Base-by-base conservation (phyloP, 2,329 filamentous ascomycete genomes). In the Trichoderma atroviride region DNA sequence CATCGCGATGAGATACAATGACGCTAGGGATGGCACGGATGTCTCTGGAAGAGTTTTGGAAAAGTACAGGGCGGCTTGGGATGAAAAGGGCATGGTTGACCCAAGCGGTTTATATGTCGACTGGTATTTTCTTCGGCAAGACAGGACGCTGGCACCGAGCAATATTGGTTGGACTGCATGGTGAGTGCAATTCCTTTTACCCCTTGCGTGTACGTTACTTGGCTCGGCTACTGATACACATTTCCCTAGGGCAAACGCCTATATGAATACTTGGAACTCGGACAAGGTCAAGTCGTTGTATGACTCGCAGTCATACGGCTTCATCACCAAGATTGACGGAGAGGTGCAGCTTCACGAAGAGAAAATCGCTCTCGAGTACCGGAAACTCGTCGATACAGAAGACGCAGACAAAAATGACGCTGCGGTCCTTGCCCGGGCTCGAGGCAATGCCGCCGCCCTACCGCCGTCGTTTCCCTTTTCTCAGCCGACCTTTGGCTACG, bases 181-280 rank as follows among this genome's bases (percentile, higher is more conserved):
- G 66, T 69, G 27, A 62, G 56, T 62, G 22, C 4, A 16, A 11
- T 11, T 14, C 43, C 19, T 55, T 50, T 10, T 40, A n/a, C 16
- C 24, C 13, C 53, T 10, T 11, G 5, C 14, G 16, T 7, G 3
- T 11, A 5, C 31, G 29, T 10, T 7, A 27, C 43, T 24, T n/a
- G 22, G 9, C 19, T 24, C 14, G 2, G 24, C 27, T 31, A 52
- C 19, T 64, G n/a, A 64, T 19, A 64, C 24, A 43, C 0, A 3
- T 4, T 55, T 3, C 4, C 11, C 6, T 14, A 70, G 69, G 69
- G 63, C 76, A 19, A 77, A 78, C 24, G 78, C 78, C 2, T 81
- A 78, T 71, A 80, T 81, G 77, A 75, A 77, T 65, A 68, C 76
- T n/a, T 81, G 79, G 79, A 81, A 80, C 69, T 76, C 75, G 1